A percentile compares a stretch with the other conserved stretches of the same genome.
These are phyloP conservation scores for Starmerella geochares DNA, from an alignment of 805 yeast species.

Conservation along the genomic window DNA sequence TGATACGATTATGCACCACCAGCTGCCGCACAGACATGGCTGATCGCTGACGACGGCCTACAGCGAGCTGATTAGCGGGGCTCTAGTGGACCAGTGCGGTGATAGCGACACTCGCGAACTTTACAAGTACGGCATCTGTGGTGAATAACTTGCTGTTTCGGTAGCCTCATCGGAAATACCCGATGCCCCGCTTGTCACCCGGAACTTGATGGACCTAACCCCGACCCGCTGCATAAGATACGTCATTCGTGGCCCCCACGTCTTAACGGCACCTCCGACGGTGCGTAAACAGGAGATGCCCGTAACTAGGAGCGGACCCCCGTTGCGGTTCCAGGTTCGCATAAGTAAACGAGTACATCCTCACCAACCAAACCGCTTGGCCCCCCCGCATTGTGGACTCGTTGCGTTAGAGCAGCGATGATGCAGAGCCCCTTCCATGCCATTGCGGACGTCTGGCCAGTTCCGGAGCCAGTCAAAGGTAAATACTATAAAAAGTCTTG, in stretches of 20 bases:
- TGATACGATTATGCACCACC: no score
- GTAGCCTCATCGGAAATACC: background rate
- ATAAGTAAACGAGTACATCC: background rate
- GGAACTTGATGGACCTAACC: background rate
- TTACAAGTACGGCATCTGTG: no score
- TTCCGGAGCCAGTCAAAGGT: constrained; percentile 14
- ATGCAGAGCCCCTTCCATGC: constrained; percentile 12
- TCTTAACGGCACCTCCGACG: background rate
- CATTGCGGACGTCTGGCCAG: constrained; percentile 18
- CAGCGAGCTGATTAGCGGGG: no score
- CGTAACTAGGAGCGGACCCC: constrained; percentile 2
- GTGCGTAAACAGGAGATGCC: background rate
- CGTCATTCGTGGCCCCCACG: background rate
- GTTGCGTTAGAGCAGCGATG: constrained; percentile 7
- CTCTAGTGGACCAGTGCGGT: no score
- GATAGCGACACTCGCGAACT: no score
- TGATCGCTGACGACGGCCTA: no score
- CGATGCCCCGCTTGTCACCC: background rate
- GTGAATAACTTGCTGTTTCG: no score
- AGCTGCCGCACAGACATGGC: no score
- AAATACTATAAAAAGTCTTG: constrained; percentile 17
- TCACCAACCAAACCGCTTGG: background rate
- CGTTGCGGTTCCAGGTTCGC: constrained; percentile 6
- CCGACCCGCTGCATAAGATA: background rate
- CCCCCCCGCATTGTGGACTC: background rate